Evolutionary conservation across 2,329 filamentous ascomycete species (phyloP).

Genomic region (Exophiala bonariae): DNA sequence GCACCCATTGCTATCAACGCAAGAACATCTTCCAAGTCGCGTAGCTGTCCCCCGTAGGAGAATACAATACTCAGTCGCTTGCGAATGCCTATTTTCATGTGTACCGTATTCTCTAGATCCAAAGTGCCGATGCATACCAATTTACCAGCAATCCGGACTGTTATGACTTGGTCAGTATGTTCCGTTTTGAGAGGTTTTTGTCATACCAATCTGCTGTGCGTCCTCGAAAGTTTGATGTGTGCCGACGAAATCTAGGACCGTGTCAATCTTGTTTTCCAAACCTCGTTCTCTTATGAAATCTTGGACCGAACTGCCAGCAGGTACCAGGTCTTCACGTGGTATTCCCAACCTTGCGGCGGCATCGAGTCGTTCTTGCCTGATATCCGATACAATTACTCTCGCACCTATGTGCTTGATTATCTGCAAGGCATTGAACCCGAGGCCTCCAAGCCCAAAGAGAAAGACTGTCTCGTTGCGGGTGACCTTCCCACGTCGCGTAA

Average conservation of each 20-base stretch:
- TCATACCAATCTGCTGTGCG: slow-evolving; percentile 28
- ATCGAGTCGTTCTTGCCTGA: slow-evolving; percentile 32
- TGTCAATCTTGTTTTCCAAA: slow-evolving; percentile 29
- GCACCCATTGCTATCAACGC: slow-evolving; percentile 35
- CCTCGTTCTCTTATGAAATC: slow-evolving; percentile 32
- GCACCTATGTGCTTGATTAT: slow-evolving; percentile 51
- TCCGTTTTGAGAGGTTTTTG: too few relatives aligned
- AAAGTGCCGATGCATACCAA: slow-evolving; percentile 43
- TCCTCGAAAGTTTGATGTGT: slow-evolving; percentile 40
- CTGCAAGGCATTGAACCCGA: slow-evolving; percentile 45
- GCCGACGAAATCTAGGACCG: slow-evolving; percentile 37
- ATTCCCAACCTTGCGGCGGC: slow-evolving; percentile 36
- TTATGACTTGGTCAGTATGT: neutral
- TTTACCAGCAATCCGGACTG: slow-evolving; percentile 34
- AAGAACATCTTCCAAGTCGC: slow-evolving; percentile 33
- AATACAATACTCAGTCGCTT: slow-evolving; percentile 45
- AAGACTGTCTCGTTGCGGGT: slow-evolving; percentile 39
- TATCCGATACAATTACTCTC: slow-evolving; percentile 39
- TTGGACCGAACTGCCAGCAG: slow-evolving; percentile 30
- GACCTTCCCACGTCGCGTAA: slow-evolving; percentile 38
- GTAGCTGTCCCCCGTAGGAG: slow-evolving; percentile 44
- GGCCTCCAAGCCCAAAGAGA: slow-evolving; percentile 42
- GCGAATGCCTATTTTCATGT: slow-evolving; percentile 47
- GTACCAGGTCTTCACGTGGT: slow-evolving; percentile 33
- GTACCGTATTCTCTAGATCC: slow-evolving; percentile 40